Evolutionary conservation across 2,329 filamentous ascomycete genomes (phyloP).

Genomic region (Chrysoporthe puriensis): DNA sequence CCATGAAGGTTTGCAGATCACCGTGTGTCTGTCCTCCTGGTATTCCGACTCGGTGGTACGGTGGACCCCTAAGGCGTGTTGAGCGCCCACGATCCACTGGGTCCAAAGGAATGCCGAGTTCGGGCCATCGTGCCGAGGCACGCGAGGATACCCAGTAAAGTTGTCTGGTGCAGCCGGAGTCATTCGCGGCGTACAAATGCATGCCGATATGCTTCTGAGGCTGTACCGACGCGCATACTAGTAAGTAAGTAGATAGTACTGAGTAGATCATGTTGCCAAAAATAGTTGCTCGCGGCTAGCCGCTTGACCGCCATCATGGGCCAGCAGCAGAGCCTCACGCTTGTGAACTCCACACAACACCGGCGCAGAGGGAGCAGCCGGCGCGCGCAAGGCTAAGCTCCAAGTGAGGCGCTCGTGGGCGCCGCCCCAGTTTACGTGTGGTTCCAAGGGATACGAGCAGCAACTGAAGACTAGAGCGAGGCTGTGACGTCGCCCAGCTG

Average conservation of each 20-base stretch:
- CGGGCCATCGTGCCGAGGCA: background rate
- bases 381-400: background rate
- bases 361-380: background rate
- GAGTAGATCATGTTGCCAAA: slow-evolving; percentile 20
- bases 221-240: background rate
- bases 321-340: slow-evolving; percentile 20
- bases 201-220: no score
- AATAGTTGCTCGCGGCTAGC: slow-evolving; percentile 7
- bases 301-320: background rate
- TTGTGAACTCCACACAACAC: background rate
- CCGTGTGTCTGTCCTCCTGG: background rate
- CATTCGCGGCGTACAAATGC: no score
- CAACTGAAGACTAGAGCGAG: background rate
- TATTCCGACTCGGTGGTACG: background rate
- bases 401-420: background rate
- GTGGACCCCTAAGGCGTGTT: background rate
- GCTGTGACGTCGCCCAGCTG: background rate
- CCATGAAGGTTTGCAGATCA: background rate
- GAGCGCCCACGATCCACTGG: background rate
- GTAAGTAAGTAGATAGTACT: background rate
- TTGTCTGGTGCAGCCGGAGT: no score
- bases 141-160: no score
- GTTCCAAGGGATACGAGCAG: background rate
- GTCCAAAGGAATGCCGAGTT: background rate
- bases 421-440: background rate